Percentiles rank a stretch among this genome's conserved stretches.
Evolutionary conservation across 2,329 filamentous ascomycete species (phyloP).

Genomic region (Alternaria triticina): DNA sequence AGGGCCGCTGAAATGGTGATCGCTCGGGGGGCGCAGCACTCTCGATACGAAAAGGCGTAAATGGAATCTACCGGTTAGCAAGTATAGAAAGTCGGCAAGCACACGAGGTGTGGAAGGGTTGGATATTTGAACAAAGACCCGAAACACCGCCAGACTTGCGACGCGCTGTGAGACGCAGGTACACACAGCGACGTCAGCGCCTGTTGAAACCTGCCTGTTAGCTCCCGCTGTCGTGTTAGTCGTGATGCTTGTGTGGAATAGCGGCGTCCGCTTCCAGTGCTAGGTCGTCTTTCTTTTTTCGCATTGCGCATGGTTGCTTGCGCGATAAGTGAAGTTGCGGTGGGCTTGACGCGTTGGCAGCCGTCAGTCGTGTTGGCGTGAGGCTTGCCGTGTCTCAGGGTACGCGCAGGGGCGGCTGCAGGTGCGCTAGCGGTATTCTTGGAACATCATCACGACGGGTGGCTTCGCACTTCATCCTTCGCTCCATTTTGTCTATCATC

Average conservation of each 20-base stretch:
- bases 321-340: neutral
- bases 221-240: slow-evolving; percentile 11
- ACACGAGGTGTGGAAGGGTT: neutral
- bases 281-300: neutral
- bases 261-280: neutral
- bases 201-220: slow-evolving; percentile 19
- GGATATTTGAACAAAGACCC: slow-evolving; percentile 6
- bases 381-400: slow-evolving; percentile 32
- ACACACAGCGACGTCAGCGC: slow-evolving; percentile 37
- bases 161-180: slow-evolving; percentile 24
- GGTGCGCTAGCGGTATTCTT: slow-evolving; percentile 13
- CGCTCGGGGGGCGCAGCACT: slow-evolving; percentile 14
- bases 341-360: neutral
- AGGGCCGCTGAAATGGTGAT: slow-evolving; percentile 5
- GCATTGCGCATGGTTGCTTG: neutral
- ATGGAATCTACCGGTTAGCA: neutral
- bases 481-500: neutral
- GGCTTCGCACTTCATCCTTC: neutral
- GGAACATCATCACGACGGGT: neutral
- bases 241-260: slow-evolving; percentile 1
- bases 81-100: neutral
- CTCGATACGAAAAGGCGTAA: slow-evolving; percentile 4
- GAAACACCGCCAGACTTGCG: slow-evolving; percentile 19
- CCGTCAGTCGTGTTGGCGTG: slow-evolving; percentile 1
- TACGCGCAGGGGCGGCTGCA: slow-evolving; percentile 1